Evolutionary conservation across 2,329 filamentous ascomycete genomes (phyloP), one percentile per base, ranked within the genome.

Genomic region (Claviceps arundinis): DNA sequence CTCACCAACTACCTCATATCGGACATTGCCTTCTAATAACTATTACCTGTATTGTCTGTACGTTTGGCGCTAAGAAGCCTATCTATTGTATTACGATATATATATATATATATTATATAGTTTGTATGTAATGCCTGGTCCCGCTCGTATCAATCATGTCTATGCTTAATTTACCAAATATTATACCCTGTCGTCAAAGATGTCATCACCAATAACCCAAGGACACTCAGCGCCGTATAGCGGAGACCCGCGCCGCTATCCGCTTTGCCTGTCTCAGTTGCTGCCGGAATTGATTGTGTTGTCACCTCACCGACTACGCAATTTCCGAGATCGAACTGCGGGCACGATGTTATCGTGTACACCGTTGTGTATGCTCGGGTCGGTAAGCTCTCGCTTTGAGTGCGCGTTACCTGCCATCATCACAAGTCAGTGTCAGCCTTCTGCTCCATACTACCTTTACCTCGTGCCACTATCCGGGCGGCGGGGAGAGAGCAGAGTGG

Each of bases 291-390:
- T 2, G 56, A 59, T 49, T 59, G 50, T 16, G 61, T 63, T 38
- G 58, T 58, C 44, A 61, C 55, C 26, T 52, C 47, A 24, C 60
- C 60, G 2, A 56, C 56, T 45, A 52, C 44, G 54, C 61, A 63
- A 13, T 22, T 41, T 6, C 17, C 19, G 19, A 19, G 24, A 41
- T 62, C 58, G 48, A 60, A 58, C 5, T 47, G 17, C 2, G 60
- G 59, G 50, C 61, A 63, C 8, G 60, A 60, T 4, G 60, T 61
- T 38, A 62, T 44, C 8, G 60, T 62, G 42, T 58, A 62, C 4
- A 57, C 58, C 1, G 58, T 61, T 30, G 60, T 63, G 50, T 57
- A 55, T 5, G 56, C 51, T 13, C 46, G 19, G 4, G 58, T 59
- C 4, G 56, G 54, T 34, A 52, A 22, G 34, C 40, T 53, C 5